Conservation (phyloP, 805 yeast species). For the Starmerella khaoyaiensis region DNA sequence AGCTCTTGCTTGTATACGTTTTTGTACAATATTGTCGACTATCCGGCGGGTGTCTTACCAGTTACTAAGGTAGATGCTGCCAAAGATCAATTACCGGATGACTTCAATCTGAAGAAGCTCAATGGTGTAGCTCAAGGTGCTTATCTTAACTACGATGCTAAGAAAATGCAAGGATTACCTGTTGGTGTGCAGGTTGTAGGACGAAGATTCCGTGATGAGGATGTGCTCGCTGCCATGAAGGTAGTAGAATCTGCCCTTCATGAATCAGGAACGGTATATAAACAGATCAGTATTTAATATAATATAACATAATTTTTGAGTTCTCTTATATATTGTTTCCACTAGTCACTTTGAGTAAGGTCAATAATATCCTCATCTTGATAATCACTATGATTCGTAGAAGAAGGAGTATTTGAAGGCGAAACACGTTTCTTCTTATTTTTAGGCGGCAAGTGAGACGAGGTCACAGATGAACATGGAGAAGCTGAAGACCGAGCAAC, state of each 20-base stretch:
- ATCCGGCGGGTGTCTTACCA: constrained; percentile 45
- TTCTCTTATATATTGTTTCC: neutral
- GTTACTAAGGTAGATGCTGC: constrained; percentile 40
- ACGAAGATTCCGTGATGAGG: constrained; percentile 44
- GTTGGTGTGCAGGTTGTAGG: constrained; percentile 55
- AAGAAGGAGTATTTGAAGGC: too few species aligned
- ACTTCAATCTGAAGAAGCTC: constrained; percentile 23
- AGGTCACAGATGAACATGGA: too few species aligned
- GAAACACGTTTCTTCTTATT: too few species aligned
- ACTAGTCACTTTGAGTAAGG: constrained; percentile 8
- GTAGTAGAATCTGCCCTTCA: constrained; percentile 28
- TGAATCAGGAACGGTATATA: constrained; percentile 3
- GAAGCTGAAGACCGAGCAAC: too few species aligned
- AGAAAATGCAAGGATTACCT: constrained; percentile 37
- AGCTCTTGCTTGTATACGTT: constrained; percentile 42
- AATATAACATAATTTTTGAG: too few species aligned
- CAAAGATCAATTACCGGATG: constrained; percentile 26
- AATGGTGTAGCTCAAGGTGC: constrained; percentile 36
- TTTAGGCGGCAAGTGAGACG: too few species aligned
- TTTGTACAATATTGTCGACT: constrained; percentile 42
- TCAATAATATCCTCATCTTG: constrained; percentile 11
- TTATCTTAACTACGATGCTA: constrained; percentile 38
- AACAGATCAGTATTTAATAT: constrained; percentile 3
- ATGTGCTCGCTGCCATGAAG: constrained; percentile 38
- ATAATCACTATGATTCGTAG: too few species aligned